Percentiles rank a stretch among this genome's conserved stretches.
These are phyloP conservation scores for Ganoderma resinaceum DNA, from an alignment of 1,284 basidiomycete species.

Conservation along the genomic window DNA sequence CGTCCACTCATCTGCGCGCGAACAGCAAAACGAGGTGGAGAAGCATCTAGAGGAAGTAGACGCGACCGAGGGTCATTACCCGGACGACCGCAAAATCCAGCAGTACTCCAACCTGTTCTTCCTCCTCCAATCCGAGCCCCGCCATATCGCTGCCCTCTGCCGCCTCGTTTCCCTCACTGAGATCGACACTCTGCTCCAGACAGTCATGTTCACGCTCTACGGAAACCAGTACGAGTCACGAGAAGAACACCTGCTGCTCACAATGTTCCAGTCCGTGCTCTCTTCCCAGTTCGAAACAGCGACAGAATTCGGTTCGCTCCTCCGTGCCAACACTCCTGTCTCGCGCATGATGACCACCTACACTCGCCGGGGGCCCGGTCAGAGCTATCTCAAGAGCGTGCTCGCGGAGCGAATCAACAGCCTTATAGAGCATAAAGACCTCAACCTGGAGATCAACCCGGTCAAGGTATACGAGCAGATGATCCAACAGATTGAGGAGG, in stretches of 20 bases:
- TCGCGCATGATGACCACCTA: conserved; percentile 99
- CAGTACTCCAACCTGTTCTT: conserved; percentile 99
- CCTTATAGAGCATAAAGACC: conserved; percentile 97
- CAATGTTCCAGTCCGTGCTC: conserved; percentile 98
- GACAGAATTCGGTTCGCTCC: conserved; percentile 95
- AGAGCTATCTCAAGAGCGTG: conserved; percentile 96
- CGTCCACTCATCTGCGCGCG: conserved; percentile 18
- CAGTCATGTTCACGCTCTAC: conserved; percentile 99
- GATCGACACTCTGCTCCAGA: conserved; percentile 98
- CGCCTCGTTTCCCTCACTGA: conserved; percentile 96
- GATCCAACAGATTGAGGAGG: conserved; percentile 98
- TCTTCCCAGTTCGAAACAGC: conserved; percentile 99
- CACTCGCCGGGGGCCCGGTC: conserved; percentile 96
- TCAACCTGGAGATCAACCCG: conserved; percentile 98
- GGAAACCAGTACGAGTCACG: conserved; percentile 99
- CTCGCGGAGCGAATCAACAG: conserved; percentile 98
- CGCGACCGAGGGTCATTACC: conserved; percentile 86
- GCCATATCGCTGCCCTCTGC: conserved; percentile 95
- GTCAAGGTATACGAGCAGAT: conserved; percentile 99
- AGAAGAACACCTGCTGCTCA: conserved; percentile 97
- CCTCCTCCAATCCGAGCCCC: conserved; percentile 95
- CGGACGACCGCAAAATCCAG: conserved; percentile 92
- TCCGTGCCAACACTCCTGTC: conserved; percentile 98
- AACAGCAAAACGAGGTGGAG: conserved; percentile 90
- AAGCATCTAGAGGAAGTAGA: conserved; percentile 96